Evolutionary conservation across 2,329 filamentous ascomycete species (phyloP).

Genomic region (Nothophoma quercina): DNA sequence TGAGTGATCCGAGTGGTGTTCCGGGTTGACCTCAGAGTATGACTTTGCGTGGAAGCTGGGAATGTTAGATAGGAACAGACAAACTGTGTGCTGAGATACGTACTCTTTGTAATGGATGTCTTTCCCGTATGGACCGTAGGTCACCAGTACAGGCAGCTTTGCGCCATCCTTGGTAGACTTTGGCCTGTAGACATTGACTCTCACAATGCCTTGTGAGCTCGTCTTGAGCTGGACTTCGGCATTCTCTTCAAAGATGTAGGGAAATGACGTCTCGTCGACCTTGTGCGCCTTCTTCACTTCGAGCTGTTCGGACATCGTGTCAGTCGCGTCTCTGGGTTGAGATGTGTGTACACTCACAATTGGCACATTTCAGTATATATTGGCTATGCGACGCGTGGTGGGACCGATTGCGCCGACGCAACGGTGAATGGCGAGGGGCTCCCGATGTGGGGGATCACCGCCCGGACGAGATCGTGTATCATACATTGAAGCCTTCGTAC

Average conservation of each 20-base stretch:
- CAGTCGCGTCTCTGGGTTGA: not conserved
- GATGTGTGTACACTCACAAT: not conserved
- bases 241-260: slow-evolving; percentile 61
- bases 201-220: slow-evolving; percentile 50
- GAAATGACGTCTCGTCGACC: slow-evolving; percentile 45
- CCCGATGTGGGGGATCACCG: slow-evolving; percentile 27
- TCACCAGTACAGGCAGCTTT: slow-evolving; percentile 68
- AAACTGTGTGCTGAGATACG: not conserved
- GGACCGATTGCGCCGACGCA: slow-evolving; percentile 8
- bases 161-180: slow-evolving; percentile 44
- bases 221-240: slow-evolving; percentile 55
- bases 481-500: not conserved
- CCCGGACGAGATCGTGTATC: not conserved
- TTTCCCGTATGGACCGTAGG: slow-evolving; percentile 78
- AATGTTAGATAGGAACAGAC: slow-evolving; percentile 2
- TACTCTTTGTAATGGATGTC: slow-evolving; percentile 70
- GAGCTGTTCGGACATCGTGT: slow-evolving; percentile 35
- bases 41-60: slow-evolving; percentile 59
- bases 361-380: slow-evolving; percentile 27
- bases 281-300: slow-evolving; percentile 44
- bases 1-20: slow-evolving; percentile 50
- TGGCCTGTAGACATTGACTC: slow-evolving; percentile 61
- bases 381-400: slow-evolving; percentile 17
- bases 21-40: slow-evolving; percentile 49
- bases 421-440: slow-evolving; percentile 10